Conservation (phyloP, 148 eudicot genomes). For the Rhododendron vialii region DNA sequence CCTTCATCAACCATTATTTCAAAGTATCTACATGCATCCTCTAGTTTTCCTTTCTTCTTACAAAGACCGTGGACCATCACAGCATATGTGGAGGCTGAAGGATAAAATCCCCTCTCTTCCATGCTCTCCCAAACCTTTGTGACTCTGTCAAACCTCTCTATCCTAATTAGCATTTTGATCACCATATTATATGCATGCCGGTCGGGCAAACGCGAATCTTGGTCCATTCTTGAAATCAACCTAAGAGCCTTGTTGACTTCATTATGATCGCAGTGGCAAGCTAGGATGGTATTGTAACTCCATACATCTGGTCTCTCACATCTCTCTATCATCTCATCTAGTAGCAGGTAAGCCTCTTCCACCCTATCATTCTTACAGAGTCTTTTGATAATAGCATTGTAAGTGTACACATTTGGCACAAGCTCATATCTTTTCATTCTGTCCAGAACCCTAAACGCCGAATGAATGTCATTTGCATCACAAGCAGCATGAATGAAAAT, state of each 20-base stretch:
- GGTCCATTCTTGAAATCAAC: constrained; percentile 57
- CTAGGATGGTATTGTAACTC: constrained; percentile 69
- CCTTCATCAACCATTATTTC: constrained; percentile 90
- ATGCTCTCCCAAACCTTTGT: constrained; percentile 56
- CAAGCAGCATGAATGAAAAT: constrained; percentile 71
- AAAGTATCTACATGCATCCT: constrained; percentile 70
- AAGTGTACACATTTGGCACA: constrained; percentile 71
- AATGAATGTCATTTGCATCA: constrained; percentile 49
- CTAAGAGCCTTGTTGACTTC: constrained; percentile 64
- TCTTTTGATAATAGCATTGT: constrained; percentile 54
- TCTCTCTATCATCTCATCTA: constrained; percentile 59
- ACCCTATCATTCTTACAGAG: constrained; percentile 50
- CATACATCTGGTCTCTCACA: constrained; percentile 56
- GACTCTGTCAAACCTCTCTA: constrained; percentile 69
- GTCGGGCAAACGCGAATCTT: constrained; percentile 48
- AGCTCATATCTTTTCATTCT: constrained; percentile 66
- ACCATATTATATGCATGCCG: constrained; percentile 72
- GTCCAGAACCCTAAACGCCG: constrained; percentile 62
- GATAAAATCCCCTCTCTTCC: constrained; percentile 51
- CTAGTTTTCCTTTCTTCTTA: constrained; percentile 68
- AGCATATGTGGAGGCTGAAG: constrained; percentile 67
- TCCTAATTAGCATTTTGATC: constrained; percentile 61
- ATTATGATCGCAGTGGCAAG: constrained; percentile 53
- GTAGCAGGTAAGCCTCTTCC: constrained; percentile 60
- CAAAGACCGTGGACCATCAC: constrained; percentile 78